Evolutionary conservation across 2,329 filamentous ascomycete genomes (phyloP).

Genomic region (Plectosphaerella sp.): DNA sequence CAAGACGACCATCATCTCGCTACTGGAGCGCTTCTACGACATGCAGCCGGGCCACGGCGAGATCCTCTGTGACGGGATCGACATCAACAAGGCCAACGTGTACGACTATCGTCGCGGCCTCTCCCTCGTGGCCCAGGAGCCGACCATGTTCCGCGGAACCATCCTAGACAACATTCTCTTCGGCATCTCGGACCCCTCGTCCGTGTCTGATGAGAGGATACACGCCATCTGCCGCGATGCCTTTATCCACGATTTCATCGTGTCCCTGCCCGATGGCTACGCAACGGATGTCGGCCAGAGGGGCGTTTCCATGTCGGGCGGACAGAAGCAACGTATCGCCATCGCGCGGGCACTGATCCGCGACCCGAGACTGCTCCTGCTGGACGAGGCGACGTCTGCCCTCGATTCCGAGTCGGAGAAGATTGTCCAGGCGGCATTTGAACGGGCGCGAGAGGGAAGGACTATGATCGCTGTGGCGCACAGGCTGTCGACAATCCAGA

Average conservation of each 20-base stretch:
- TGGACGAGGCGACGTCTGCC: slow-evolving; percentile 55
- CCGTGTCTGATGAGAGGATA: slow-evolving; percentile 19
- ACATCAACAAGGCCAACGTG: slow-evolving; percentile 31
- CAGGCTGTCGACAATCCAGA: slow-evolving; percentile 35
- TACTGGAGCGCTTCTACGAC: slow-evolving; percentile 53
- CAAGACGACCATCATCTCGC: slow-evolving; percentile 47
- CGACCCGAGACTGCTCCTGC: slow-evolving; percentile 43
- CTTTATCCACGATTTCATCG: slow-evolving; percentile 53
- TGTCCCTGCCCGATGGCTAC: slow-evolving; percentile 43
- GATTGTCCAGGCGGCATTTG: slow-evolving; percentile 38
- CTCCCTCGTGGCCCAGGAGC: slow-evolving; percentile 47
- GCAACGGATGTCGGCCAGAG: slow-evolving; percentile 47
- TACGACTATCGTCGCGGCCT: slow-evolving; percentile 35
- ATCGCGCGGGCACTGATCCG: slow-evolving; percentile 51
- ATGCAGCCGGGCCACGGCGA: slow-evolving; percentile 37
- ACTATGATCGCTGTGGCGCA: slow-evolving; percentile 38
- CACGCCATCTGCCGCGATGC: slow-evolving; percentile 29
- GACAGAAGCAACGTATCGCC: slow-evolving; percentile 51
- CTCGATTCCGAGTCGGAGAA: slow-evolving; percentile 52
- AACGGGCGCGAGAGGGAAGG: slow-evolving; percentile 19
- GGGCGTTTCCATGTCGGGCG: slow-evolving; percentile 51
- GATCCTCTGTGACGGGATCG: slow-evolving; percentile 28
- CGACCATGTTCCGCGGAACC: slow-evolving; percentile 43
- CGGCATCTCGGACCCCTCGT: slow-evolving; percentile 33
- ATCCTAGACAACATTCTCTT: slow-evolving; percentile 42